These are phyloP conservation scores for Blastobotrys elegans DNA, from an alignment of 1,139 yeast species.

Conservation along the genomic window DNA sequence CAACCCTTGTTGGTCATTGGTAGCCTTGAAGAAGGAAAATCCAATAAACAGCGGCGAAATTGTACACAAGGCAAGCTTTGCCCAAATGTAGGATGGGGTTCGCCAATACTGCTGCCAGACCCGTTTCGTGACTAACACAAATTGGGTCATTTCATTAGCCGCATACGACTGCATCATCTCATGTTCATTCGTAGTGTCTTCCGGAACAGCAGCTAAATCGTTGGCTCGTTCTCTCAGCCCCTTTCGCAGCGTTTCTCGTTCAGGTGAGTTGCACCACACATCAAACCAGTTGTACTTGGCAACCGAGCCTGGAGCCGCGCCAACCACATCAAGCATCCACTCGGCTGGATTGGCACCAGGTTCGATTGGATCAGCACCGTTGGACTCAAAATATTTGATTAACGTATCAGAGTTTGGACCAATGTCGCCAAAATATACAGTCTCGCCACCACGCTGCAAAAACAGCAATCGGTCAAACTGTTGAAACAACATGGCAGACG, in stretches of 20 bases:
- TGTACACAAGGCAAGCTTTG: constrained; percentile 52
- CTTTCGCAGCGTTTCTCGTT: constrained; percentile 41
- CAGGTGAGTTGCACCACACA: constrained; percentile 60
- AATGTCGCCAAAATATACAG: constrained; percentile 77
- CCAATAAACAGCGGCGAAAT: constrained; percentile 61
- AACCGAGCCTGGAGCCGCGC: constrained; percentile 74
- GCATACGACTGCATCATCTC: constrained; percentile 34
- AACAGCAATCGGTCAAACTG: constrained; percentile 73
- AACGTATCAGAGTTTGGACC: constrained; percentile 59
- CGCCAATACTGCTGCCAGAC: constrained; percentile 67
- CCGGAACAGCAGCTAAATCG: constrained; percentile 23
- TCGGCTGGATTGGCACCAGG: constrained; percentile 72
- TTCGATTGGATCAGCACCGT: constrained; percentile 67
- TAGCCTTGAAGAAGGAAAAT: constrained; percentile 67
- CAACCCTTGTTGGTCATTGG: constrained; percentile 45
- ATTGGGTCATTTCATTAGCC: constrained; percentile 46
- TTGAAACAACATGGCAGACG: constrained; percentile 70
- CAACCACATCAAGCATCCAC: constrained; percentile 77
- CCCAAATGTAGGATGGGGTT: constrained; percentile 66
- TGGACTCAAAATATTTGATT: constrained; percentile 60
- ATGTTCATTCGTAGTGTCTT: constrained; percentile 17
- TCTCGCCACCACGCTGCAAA: constrained; percentile 67
- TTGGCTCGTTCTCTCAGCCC: constrained; percentile 28
- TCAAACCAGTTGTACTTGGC: constrained; percentile 61
- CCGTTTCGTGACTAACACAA: constrained; percentile 45